Percentiles rank a stretch among this genome's conserved stretches.
Evolutionary conservation across 257 asterid genomes (phyloP).

Genomic region (Striga asiatica): DNA sequence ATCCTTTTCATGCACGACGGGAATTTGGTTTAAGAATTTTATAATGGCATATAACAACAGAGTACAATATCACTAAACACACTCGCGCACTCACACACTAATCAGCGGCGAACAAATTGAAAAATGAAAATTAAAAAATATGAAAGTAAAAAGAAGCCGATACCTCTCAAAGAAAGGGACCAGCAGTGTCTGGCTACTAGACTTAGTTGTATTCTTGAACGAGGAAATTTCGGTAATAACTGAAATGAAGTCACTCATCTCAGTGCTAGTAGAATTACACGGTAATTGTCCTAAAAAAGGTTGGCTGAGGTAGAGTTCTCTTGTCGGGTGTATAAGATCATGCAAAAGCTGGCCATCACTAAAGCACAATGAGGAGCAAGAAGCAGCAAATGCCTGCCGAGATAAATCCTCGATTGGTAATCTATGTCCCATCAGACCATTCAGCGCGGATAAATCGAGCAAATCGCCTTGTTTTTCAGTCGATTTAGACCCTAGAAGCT

Average conservation of each 20-base stretch:
- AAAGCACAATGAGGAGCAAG: constrained; percentile 16
- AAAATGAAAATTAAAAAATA: not conserved
- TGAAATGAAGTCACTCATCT: constrained; percentile 41
- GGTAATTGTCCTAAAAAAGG: constrained; percentile 28
- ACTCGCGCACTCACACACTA: no score
- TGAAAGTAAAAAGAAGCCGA: not conserved
- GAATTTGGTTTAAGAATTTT: no score
- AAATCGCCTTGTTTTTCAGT: constrained; percentile 33
- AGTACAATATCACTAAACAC: no score
- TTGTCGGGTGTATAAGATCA: constrained; percentile 42
- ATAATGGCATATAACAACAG: no score
- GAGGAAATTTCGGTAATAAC: constrained; percentile 33
- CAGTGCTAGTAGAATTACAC: constrained; percentile 19
- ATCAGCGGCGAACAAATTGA: no score
- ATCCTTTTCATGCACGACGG: no score
- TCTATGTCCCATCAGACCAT: constrained; percentile 39
- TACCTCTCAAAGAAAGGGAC: constrained; percentile 95
- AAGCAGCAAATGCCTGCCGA: constrained; percentile 23
- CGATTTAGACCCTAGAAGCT: constrained; percentile 48
- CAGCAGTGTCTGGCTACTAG: constrained; percentile 51
- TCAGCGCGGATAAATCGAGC: constrained; percentile 30
- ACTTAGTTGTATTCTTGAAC: constrained; percentile 31
- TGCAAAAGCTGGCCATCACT: constrained; percentile 27
- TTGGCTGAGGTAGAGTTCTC: constrained; percentile 35
- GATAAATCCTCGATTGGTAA: constrained; percentile 13